These are phyloP conservation scores for Colletotrichum tropicale DNA, from an alignment of 2,329 filamentous ascomycete species.

Conservation along the genomic window DNA sequence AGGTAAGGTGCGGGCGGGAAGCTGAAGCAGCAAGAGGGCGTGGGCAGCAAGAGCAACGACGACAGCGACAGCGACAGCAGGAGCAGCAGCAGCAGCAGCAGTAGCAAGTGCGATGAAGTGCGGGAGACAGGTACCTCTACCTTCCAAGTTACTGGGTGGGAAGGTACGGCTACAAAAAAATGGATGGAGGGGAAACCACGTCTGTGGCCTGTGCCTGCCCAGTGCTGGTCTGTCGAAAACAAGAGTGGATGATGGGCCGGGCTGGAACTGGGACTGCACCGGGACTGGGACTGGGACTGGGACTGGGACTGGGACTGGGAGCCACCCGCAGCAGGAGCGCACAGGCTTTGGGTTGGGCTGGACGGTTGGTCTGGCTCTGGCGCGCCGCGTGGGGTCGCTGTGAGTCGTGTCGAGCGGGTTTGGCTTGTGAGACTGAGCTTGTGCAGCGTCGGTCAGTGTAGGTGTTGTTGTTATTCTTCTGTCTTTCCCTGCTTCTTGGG, in stretches of 20 bases:
- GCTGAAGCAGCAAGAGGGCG: neutral
- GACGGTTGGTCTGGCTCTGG: neutral
- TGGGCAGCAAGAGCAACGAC: neutral
- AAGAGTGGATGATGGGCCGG: slow-evolving; percentile 4
- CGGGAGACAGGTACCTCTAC: neutral
- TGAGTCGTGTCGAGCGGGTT: neutral
- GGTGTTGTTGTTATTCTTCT: neutral
- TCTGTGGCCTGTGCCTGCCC: neutral
- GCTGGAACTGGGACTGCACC: slow-evolving; percentile 2
- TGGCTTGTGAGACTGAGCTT: neutral
- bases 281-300: no score
- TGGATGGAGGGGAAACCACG: neutral
- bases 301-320: neutral
- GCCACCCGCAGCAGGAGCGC: neutral
- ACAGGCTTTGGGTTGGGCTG: neutral
- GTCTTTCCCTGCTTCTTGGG: neutral
- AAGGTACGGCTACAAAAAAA: neutral
- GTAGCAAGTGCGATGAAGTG: neutral
- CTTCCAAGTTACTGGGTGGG: neutral
- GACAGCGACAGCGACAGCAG: neutral
- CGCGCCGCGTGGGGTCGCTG: neutral
- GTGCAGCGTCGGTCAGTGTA: neutral
- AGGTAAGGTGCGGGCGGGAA: neutral
- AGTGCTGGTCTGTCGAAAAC: neutral
- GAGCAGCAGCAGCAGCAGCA: neutral